Base-by-base conservation (phyloP, 2,329 filamentous ascomycete species). In the Nothopassalora personata region DNA sequence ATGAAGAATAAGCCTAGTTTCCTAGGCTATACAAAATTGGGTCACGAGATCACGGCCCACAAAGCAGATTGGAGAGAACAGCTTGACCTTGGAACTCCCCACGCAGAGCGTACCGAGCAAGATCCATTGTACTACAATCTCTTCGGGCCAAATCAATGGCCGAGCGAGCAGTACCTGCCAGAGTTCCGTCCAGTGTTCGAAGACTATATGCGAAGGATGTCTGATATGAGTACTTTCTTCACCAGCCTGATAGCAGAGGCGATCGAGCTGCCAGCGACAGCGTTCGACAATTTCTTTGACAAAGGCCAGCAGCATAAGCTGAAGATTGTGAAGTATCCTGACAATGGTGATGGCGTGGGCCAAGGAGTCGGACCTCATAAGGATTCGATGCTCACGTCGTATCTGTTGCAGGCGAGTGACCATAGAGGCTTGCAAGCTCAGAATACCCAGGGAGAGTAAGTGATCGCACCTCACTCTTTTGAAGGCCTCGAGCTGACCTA, bases 291-390 rank as follows among this genome's bases (percentile, higher is more conserved):
- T 67, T 95, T 92, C 79, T 93, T 93, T 74, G 89, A 92, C 71
- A 67, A 67, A 1, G 74, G 81, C 46, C 80, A 78, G 77, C 90
- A 94, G 76, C 90, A 95, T 77, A 95, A 95, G 78, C 81, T 95
- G 68, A 96, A 96, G 55, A 87, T 96, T 60, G 87, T 95, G 60
- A 90, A 89, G 76, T 95, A 94, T 70, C 91, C 91, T 0, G 90
- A 94, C 71, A 69, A 54, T 58, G 76, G 78, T 56, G 84, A 86
- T 66, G 84, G 76, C 36, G 75, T 73, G 78, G 66, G 87, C 1
- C 81, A 84, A 66, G 81, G 81, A 30, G 81, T 92, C 0, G 90
- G 89, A 0, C 89, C 90, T 34, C 89, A 93, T 77, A 93, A 93
- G 74, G 90, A 93, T 73, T 88, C 84, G 67, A 93, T 94, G 89